Base-by-base conservation (phyloP, 495 filamentous ascomycete species). In the Bombardia bombarda region DNA sequence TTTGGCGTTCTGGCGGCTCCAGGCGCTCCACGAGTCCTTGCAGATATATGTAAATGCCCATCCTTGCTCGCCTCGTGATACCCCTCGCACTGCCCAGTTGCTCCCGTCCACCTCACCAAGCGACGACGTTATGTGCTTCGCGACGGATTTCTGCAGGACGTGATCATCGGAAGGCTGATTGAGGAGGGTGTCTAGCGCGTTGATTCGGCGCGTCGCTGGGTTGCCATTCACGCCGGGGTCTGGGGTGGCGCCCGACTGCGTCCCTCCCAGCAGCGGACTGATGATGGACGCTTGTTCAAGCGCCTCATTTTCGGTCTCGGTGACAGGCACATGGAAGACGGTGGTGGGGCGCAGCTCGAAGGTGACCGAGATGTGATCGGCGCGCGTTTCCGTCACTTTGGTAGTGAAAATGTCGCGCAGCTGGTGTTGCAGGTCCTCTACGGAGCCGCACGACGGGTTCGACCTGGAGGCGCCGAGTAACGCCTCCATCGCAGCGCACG, bases 1-100 rank as follows among this genome's bases (percentile, higher is more conserved):
- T 33, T 68, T 72, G 1, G 58, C 52, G 44, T 53, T 50, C 28
- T 67, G 61, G n/a, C 65, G 68, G 35, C 45, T 55, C 70, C 70
- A 74, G 13, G 58, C 57, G 49, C 63, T 56, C 33, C 63, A 49
- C n/a, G 70, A 74, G 50, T 65, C 65, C 49, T 65, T 66, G 58
- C 70, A 74, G 32, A 65, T 58, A 43, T 71, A 70, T 12, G 56
- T 63, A 38, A 74, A 72, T 4, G 55, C 63, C 70, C 70, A 74
- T 14, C 66, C 65, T 33, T 68, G 65, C 19, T 66, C 53, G 18
- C 31, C 56, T 26, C 57, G 54, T 13, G 65, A 61, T 19, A 70
- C 57, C 16, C 61, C 43, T 7, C 67, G 60, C 32, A 68, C 56
- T 4, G 45, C 45, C 70, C 70, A 74, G 17, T 44, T 56, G 49